Evolutionary conservation across 495 filamentous ascomycete genomes (phyloP), one percentile per base, ranked within the genome.

Genomic region (Penicillium cinerascens): DNA sequence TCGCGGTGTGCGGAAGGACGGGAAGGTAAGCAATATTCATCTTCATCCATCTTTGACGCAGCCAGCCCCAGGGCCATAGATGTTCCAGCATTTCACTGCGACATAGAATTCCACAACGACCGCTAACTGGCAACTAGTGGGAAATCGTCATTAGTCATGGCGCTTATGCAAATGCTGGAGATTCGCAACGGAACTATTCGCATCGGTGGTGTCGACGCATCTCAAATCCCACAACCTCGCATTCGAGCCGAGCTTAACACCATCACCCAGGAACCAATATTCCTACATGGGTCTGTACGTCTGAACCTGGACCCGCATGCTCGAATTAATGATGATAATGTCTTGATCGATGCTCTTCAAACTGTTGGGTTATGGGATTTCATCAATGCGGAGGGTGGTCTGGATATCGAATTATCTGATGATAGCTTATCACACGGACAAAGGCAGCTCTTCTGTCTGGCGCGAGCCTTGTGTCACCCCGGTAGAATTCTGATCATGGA

Each of bases 191-290:
- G 67, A 16, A 17, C 52, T 47, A 69, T 72, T 22, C 48, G 1
- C 8, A 66, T 79, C 23, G 72, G 78, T 44, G 61, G 63, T 6
- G 18, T 69, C 6, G 56, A 66, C 43, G 42, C 71, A n/a, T 59
- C 66, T 20, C 63, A 63, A 9, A 53, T 72, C 15, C 70, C 64
- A 0, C 60, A 60, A 9, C 44, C 66, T 35, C 56, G 64, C 0
- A 49, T 75, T 23, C 65, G 69, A 17, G 55, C 65, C 0, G 50
- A 57, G 2, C 35, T 74, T 5, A 68, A 64, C 37, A 63, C 55
- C 21, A 54, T 81, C 8, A 74, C 80, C 9, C 78, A 84, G 29
- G 66, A 80, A 17, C 67, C 78, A 22, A 59, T 61, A 41, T 44
- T 65, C 9, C 33, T 56, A 15, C 41, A 45, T 18, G 49, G 49